Conservation (phyloP, 1,284 basidiomycete genomes). For the Trametes pubescens region DNA sequence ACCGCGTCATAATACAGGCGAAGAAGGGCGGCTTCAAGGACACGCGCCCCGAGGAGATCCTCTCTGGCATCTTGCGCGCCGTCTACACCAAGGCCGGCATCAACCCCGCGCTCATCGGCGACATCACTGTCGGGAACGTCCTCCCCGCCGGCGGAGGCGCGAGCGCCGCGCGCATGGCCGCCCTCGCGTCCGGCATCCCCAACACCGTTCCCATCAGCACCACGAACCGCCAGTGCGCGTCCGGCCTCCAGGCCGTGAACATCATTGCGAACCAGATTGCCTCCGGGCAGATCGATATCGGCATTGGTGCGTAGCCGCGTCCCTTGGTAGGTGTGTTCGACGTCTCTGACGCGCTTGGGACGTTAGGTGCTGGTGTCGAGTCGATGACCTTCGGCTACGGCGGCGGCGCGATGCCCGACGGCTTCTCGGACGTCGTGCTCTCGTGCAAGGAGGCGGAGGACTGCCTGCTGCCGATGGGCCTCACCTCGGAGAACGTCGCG, state of each 20-base stretch:
- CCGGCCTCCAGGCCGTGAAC: conserved; percentile 88
- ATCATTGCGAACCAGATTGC: conserved; percentile 92
- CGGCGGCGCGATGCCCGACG: conserved; percentile 72
- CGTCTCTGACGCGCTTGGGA: background rate
- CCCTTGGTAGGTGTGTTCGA: background rate
- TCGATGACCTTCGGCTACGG: conserved; percentile 93
- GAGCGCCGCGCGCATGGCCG: conserved; percentile 92
- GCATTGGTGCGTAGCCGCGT: conserved; percentile 78
- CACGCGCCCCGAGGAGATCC: conserved; percentile 89
- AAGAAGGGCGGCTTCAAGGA: conserved; percentile 97
- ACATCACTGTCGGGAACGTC: conserved; percentile 93
- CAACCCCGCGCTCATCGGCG: conserved; percentile 87
- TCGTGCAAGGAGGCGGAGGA: conserved; percentile 85
- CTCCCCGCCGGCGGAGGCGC: conserved; percentile 94
- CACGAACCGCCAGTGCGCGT: conserved; percentile 95
- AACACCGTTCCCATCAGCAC: conserved; percentile 85
- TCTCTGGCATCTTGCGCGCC: conserved; percentile 84
- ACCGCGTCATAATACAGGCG: conserved; percentile 51
- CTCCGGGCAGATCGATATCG: conserved; percentile 89
- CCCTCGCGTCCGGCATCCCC: conserved; percentile 92
- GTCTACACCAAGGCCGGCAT: conserved; percentile 72
- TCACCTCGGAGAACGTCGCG: conserved; percentile 97
- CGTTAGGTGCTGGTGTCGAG: conserved; percentile 91
- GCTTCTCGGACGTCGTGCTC: conserved; percentile 85
- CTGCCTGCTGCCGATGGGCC: conserved; percentile 96